A percentile compares a stretch with the other conserved stretches of the same genome.
These are phyloP conservation scores for Triticum turgidum DNA, from an alignment of 176 grass and related monocot genomes.

Conservation along the genomic window DNA sequence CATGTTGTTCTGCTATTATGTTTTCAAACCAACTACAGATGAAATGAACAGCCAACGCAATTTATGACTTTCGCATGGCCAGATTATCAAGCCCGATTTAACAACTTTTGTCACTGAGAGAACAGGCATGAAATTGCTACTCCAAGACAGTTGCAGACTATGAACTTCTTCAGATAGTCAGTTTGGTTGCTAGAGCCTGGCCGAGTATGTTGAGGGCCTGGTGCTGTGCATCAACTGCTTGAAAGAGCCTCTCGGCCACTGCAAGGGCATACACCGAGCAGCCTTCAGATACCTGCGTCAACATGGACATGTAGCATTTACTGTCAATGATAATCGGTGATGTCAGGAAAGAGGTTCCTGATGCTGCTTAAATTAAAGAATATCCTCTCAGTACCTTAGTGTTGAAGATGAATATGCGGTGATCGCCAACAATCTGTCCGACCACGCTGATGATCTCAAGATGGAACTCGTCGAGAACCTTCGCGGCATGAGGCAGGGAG, in stretches of 20 bases:
- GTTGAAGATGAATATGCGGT: conserved; percentile 79
- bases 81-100: background rate
- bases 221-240: conserved; percentile 52
- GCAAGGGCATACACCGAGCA: conserved; percentile 56
- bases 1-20: no score
- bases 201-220: conserved; percentile 19
- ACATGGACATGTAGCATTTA: conserved; percentile 9
- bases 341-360: background rate
- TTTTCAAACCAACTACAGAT: no score
- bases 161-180: background rate
- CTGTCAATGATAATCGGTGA: background rate
- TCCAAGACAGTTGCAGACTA: background rate
- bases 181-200: background rate
- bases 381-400: conserved; percentile 49
- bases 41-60: no score
- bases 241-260: conserved; percentile 63
- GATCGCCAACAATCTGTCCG: conserved; percentile 59
- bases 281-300: conserved; percentile 53
- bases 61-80: no score
- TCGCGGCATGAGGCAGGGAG: conserved; percentile 58
- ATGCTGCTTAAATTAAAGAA: background rate
- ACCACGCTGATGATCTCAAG: conserved; percentile 59
- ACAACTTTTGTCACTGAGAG: background rate
- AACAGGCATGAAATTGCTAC: background rate
- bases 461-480: conserved; percentile 64